Percentiles rank a stretch among this genome's conserved stretches.
phyloP scores from a whole-genome alignment of 148 eudicot species.

The Pouteria glomerata region DNA sequence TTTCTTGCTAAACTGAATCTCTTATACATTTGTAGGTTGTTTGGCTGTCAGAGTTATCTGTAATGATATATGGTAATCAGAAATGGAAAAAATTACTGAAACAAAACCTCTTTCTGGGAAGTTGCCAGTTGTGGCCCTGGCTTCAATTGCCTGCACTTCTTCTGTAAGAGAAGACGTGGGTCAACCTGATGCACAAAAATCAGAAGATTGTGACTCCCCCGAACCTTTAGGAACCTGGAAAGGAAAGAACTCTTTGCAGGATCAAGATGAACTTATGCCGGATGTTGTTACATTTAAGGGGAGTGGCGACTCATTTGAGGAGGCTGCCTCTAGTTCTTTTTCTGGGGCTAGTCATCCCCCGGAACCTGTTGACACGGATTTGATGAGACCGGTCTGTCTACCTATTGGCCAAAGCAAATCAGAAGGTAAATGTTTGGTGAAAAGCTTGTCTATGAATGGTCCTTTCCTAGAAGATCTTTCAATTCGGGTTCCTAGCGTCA shows the following conservation, averaged over 20 bases:
- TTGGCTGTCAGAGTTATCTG: slow-evolving; percentile 15
- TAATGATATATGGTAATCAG: slow-evolving; percentile 23
- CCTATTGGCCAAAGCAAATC: slow-evolving; percentile 60
- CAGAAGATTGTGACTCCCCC: slow-evolving; percentile 34
- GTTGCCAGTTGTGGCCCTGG: slow-evolving; percentile 28
- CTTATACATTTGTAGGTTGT: slow-evolving; percentile 19
- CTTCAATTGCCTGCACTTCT: slow-evolving; percentile 27
- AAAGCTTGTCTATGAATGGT: slow-evolving; percentile 60
- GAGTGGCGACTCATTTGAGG: slow-evolving; percentile 53
- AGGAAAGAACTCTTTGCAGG: slow-evolving; percentile 46
- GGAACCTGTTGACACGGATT: slow-evolving; percentile 64
- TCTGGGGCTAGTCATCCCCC: slow-evolving; percentile 81
- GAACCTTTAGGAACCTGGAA: slow-evolving; percentile 42
- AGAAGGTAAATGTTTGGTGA: slow-evolving; percentile 47
- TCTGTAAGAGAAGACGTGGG: slow-evolving; percentile 32
- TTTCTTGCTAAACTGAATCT: neutral
- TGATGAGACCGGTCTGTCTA: slow-evolving; percentile 62
- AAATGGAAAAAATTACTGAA: slow-evolving; percentile 61
- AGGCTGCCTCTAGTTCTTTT: slow-evolving; percentile 47
- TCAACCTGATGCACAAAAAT: slow-evolving; percentile 23
- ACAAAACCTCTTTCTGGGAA: slow-evolving; percentile 35
- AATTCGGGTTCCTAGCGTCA: slow-evolving; percentile 40
- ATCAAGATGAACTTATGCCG: slow-evolving; percentile 51
- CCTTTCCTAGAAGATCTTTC: slow-evolving; percentile 69
- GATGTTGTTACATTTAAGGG: slow-evolving; percentile 43